These are phyloP conservation scores for Lasiodiplodia sp. DNA, from an alignment of 2,329 filamentous ascomycete genomes.

Conservation along the genomic window DNA sequence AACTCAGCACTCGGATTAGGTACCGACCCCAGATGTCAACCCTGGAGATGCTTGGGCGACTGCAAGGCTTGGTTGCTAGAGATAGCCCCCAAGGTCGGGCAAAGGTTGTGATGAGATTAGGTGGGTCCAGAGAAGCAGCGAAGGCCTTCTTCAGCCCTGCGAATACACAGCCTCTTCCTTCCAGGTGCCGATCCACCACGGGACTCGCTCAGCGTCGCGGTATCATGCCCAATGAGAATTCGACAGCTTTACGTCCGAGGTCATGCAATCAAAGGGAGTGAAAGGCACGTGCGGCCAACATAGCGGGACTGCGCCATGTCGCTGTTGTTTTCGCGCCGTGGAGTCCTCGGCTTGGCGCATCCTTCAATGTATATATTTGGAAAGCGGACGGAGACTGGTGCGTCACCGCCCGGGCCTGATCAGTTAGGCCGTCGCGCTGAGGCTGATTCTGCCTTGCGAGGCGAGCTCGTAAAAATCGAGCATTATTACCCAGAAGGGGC, in stretches of 20 bases:
- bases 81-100: neutral
- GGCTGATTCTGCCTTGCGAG: constrained; percentile 5
- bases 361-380: constrained; percentile 23
- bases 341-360: constrained; percentile 6
- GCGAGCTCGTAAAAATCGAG: neutral
- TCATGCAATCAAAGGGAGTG: neutral
- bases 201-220: neutral
- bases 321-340: constrained; percentile 4
- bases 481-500: neutral
- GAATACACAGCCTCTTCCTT: constrained; percentile 25
- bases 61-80: neutral
- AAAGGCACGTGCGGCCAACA: constrained; percentile 16
- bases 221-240: neutral
- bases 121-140: constrained; percentile 16
- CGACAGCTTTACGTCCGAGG: constrained; percentile 1
- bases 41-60: neutral
- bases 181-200: constrained; percentile 15
- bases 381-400: neutral
- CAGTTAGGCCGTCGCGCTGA: neutral
- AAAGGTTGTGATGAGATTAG: neutral
- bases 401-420: constrained; percentile 4
- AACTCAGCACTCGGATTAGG: neutral
- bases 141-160: constrained; percentile 22
- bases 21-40: neutral
- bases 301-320: constrained; percentile 13